These are phyloP conservation scores for Penicillium canescens DNA, from an alignment of 495 filamentous ascomycete species.

Conservation along the genomic window DNA sequence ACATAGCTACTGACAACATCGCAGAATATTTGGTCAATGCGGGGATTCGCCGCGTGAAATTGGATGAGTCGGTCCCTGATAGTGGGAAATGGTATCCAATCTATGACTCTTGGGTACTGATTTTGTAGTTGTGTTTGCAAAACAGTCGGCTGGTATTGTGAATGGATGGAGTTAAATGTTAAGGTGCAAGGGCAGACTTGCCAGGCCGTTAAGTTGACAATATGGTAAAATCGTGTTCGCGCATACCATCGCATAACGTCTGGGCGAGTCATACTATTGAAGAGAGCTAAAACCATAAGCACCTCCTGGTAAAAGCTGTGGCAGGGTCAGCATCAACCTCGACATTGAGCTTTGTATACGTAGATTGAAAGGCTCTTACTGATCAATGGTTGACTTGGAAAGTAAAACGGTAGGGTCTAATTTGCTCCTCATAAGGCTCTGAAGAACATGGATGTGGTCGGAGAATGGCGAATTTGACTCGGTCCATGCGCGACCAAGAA, in stretches of 20 bases:
- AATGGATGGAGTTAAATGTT: slow-evolving; percentile 7
- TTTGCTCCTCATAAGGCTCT: no score
- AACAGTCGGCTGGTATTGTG: slow-evolving; percentile 7
- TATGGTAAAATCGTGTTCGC: slow-evolving; percentile 15
- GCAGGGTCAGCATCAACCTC: background rate
- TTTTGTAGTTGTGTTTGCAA: slow-evolving; percentile 1
- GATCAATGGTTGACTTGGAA: no score
- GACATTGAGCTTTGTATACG: no score
- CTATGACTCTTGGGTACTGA: slow-evolving; percentile 9
- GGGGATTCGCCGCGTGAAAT: slow-evolving; percentile 12
- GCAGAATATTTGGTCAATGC: slow-evolving; percentile 10
- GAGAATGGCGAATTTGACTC: no score
- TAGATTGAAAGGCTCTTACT: no score
- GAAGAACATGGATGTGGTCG: no score
- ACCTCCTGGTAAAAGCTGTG: slow-evolving; percentile 5
- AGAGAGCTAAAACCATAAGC: slow-evolving; percentile 9
- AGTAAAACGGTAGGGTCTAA: no score
- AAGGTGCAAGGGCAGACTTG: slow-evolving; percentile 9
- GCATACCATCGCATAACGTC: slow-evolving; percentile 17
- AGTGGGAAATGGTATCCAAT: slow-evolving; percentile 9
- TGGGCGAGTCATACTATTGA: slow-evolving; percentile 16
- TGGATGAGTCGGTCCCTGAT: slow-evolving; percentile 7
- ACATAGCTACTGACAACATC: slow-evolving; percentile 12
- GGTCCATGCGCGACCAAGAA: no score
- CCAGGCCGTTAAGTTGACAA: slow-evolving; percentile 17